Percentiles rank a stretch among this genome's conserved stretches.
Conservation (phyloP, 768 basidiomycete genomes). For the Termitomyces sp. region DNA sequence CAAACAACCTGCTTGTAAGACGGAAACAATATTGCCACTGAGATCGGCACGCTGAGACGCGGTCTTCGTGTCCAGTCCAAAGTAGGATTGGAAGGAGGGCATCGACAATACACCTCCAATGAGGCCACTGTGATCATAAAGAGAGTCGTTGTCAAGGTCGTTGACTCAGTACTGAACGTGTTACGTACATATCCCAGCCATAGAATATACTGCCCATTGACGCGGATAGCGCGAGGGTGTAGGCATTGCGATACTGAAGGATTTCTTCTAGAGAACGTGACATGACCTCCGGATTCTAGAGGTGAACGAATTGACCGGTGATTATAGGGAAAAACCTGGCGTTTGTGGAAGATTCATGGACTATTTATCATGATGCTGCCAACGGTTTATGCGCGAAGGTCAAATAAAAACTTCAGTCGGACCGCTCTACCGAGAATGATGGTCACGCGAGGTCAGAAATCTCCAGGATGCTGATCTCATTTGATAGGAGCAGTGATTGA, state of each 20-base stretch:
- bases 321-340: neutral
- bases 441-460: neutral
- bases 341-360: neutral
- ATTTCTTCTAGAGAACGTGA: neutral
- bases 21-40: conserved; percentile 49
- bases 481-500: neutral
- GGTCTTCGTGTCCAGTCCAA: conserved; percentile 38
- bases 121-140: conserved; percentile 23
- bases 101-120: conserved; percentile 49
- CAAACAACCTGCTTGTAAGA: conserved; percentile 48
- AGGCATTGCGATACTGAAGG: conserved; percentile 39
- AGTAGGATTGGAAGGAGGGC: conserved; percentile 43
- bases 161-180: neutral
- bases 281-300: neutral
- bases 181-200: conserved; percentile 41
- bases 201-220: conserved; percentile 47
- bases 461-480: neutral
- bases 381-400: too few species aligned
- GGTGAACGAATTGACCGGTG: neutral
- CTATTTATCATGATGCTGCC: neutral
- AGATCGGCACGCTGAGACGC: conserved; percentile 35
- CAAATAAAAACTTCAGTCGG: neutral
- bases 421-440: neutral
- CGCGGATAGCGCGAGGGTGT: conserved; percentile 40
- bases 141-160: neutral